Evolutionary conservation across 225 moss, liverwort and hornwort genomes (phyloP).

Genomic region (Straminergon stramineum): DNA sequence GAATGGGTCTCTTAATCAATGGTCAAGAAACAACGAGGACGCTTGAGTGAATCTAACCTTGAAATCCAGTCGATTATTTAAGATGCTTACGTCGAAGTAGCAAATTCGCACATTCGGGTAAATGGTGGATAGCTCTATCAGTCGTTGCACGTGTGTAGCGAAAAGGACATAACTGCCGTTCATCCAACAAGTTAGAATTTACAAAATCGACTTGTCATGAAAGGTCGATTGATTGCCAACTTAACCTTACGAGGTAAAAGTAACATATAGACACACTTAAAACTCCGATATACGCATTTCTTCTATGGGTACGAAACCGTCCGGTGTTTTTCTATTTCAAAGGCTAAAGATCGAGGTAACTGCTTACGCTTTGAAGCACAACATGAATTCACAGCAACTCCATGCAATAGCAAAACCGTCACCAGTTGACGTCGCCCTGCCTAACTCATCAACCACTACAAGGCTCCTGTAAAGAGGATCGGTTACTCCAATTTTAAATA

Average conservation of each 20-base stretch:
- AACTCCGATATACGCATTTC: not conserved
- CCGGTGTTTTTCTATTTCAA: not conserved
- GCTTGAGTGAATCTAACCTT: constrained; percentile 37
- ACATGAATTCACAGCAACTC: constrained; percentile 88
- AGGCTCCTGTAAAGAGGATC: constrained; percentile 53
- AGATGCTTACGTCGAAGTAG: constrained; percentile 57
- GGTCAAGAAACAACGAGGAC: not conserved
- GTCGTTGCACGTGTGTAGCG: constrained; percentile 82
- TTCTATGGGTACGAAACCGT: not conserved
- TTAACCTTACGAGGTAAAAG: not conserved
- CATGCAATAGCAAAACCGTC: constrained; percentile 93
- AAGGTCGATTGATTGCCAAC: not conserved
- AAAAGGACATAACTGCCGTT: constrained; percentile 73
- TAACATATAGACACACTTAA: not conserved
- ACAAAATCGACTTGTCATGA: not conserved
- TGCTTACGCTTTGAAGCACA: constrained; percentile 73
- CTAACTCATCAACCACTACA: constrained; percentile 82
- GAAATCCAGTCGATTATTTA: constrained; percentile 60
- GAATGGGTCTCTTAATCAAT: not conserved
- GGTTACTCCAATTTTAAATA: not conserved
- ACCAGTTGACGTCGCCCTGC: constrained; percentile 79
- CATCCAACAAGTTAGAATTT: not conserved
- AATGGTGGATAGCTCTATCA: constrained; percentile 56
- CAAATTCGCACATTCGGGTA: constrained; percentile 78
- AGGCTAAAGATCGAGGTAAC: not conserved